Conservation (phyloP, 345 rosid species). For the Abelmoschus esculentus region DNA sequence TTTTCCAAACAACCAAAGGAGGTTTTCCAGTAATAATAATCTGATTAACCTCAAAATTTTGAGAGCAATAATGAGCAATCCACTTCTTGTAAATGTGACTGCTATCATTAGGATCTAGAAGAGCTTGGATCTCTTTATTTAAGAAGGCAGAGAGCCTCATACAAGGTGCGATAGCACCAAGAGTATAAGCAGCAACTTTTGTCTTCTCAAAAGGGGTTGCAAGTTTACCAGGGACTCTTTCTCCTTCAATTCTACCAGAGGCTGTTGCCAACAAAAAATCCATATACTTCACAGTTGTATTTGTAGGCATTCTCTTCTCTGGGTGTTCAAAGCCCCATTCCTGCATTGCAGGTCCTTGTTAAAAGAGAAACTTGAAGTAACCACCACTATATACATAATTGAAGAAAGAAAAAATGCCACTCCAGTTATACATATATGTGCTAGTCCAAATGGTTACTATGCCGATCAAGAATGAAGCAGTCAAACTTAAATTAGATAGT, state of each 20-base stretch:
- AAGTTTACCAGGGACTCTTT: slow-evolving; percentile 35
- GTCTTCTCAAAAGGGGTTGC: slow-evolving; percentile 54
- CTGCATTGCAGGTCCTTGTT: slow-evolving; percentile 22
- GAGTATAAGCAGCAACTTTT: slow-evolving; percentile 53
- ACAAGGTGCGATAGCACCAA: slow-evolving; percentile 48
- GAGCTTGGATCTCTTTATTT: slow-evolving; percentile 33
- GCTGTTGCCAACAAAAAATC: slow-evolving; percentile 48
- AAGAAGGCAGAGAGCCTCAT: slow-evolving; percentile 39
- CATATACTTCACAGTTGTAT: slow-evolving; percentile 31
- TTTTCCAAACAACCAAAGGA: not conserved
- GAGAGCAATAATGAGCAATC: slow-evolving; percentile 39
- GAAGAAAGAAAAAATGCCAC: not conserved
- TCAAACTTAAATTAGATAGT: not conserved
- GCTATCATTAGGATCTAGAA: slow-evolving; percentile 28
- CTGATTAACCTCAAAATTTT: slow-evolving; percentile 33
- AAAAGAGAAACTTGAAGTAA: slow-evolving; percentile 3
- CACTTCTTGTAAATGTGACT: slow-evolving; percentile 50
- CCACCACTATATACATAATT: not conserved
- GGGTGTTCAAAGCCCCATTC: slow-evolving; percentile 45
- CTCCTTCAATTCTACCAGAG: slow-evolving; percentile 48
- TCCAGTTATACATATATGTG: not conserved
- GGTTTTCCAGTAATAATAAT: slow-evolving; percentile 3
- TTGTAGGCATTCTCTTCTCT: slow-evolving; percentile 17
- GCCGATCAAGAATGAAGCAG: not conserved
- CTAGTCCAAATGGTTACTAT: not conserved